Evolutionary conservation across 2,329 filamentous ascomycete species (phyloP).

Genomic region (Colletotrichum sojae): DNA sequence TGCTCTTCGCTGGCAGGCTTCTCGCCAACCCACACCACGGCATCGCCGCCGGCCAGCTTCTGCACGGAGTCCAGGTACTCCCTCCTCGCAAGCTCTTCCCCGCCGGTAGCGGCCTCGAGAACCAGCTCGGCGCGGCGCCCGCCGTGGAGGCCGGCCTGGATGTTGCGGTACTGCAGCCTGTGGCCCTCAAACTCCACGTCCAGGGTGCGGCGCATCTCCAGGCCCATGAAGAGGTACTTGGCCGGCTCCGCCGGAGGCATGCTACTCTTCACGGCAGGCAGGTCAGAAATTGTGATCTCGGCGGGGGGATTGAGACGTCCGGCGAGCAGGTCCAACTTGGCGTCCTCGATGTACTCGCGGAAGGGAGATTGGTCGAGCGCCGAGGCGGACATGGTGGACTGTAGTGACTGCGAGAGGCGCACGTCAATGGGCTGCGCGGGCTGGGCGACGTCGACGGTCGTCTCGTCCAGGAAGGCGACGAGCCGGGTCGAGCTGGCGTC

Average conservation of each 20-base stretch:
- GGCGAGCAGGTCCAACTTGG: constrained; percentile 60
- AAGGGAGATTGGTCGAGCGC: constrained; percentile 50
- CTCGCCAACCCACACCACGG: constrained; percentile 17
- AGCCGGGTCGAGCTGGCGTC: constrained; percentile 46
- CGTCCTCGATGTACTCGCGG: constrained; percentile 58
- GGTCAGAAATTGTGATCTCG: constrained; percentile 42
- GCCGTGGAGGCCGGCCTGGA: constrained; percentile 66
- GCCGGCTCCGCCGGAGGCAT: constrained; percentile 1
- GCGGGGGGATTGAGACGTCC: constrained; percentile 59
- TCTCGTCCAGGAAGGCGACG: constrained; percentile 55
- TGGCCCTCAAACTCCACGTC: constrained; percentile 59
- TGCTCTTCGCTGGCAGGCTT: not conserved
- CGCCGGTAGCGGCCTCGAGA: constrained; percentile 49
- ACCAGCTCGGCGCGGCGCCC: constrained; percentile 66
- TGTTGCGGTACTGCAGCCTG: constrained; percentile 64
- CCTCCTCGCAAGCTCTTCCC: not conserved
- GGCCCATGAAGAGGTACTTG: constrained; percentile 60
- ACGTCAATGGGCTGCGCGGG: constrained; percentile 64
- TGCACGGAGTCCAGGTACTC: constrained; percentile 12
- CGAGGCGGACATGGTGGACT: constrained; percentile 44
- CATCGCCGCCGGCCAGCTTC: constrained; percentile 15
- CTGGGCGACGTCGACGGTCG: constrained; percentile 60
- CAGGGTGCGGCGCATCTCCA: constrained; percentile 66
- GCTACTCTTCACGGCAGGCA: not conserved
- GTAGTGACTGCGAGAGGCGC: constrained; percentile 57